phyloP scores from a whole-genome alignment of 176 grass and related monocot species.

The Avena sativa region DNA sequence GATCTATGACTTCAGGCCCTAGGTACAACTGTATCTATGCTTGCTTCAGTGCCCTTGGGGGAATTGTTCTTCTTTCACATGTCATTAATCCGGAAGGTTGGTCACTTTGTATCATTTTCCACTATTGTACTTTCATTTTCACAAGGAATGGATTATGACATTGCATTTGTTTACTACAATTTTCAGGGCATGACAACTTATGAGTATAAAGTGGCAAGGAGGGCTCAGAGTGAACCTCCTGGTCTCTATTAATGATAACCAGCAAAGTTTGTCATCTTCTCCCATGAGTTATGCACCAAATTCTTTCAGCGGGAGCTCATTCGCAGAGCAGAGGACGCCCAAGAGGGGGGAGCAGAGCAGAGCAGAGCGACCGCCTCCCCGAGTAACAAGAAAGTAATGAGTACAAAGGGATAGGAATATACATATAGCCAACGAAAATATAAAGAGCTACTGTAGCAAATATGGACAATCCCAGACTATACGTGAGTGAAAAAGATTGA shows the following conservation, averaged over 20 bases:
- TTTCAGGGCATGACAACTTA: conserved; percentile 94
- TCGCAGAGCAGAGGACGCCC: no score
- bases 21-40: conserved; percentile 69
- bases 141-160: conserved; percentile 11
- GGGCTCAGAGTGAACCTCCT: conserved; percentile 88
- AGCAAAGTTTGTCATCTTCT: conserved; percentile 68
- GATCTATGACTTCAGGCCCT: conserved; percentile 57
- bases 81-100: conserved; percentile 93
- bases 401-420: no score
- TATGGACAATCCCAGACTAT: no score
- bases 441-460: no score
- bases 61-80: conserved; percentile 99
- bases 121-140: conserved; percentile 3
- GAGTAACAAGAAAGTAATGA: no score
- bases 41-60: conserved; percentile 76
- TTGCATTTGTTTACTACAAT: neutral
- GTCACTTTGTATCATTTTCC: conserved; percentile 26
- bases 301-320: conserved; percentile 87
- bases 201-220: conserved; percentile 96
- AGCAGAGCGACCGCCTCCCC: no score
- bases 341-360: no score
- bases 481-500: no score
- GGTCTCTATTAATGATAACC: neutral
- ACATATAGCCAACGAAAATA: no score
- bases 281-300: conserved; percentile 89